Base-by-base conservation (phyloP, 2,329 filamentous ascomycete species). In the Paracoccidioides lutzii region DNA sequence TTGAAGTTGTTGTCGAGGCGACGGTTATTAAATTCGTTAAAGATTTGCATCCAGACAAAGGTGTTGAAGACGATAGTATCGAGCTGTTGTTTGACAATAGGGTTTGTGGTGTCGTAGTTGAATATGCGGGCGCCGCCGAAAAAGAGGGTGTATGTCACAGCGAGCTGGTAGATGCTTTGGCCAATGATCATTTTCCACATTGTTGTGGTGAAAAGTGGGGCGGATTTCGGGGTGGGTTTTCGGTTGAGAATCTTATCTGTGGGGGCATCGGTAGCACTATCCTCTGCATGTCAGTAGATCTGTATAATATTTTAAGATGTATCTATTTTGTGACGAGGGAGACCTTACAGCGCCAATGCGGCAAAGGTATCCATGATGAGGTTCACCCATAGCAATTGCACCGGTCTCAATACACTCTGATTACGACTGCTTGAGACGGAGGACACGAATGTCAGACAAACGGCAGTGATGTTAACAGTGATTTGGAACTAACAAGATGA, bases 131-230 rank as follows among this genome's bases (percentile, higher is more conserved):
- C 71, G 52, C 79, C 82, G 37, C 81, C 88, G 63, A 90, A 97
- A 73, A 90, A 90, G 30, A 96, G 78, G 59, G 91, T 77, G 61
- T 96, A 85, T 0, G 90, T 86, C 28, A 84, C 81, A 4, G 77
- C 76, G 0, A 97, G 81, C 70, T 97, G 90, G 70, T 93, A 97
- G 57, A 95, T 78, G 1, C 90, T 83, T 70, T 97, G 90, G 2
- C 90, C 91, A 46, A 95, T 79, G 59, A 97, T 96, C 91, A 97
- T 97, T 78, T 97, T 97, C 91, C 91, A 95, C 91, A 97, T 97
- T 15, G 86, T 90, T 38, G 85, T 76, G 1, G 90, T 94, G 63
- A 97, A 93, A 5, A 91, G 75, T 1, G 85, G 78, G 5, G 85
- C 84, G 35, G 81, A 84, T 66, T 89, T 90, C 2, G 83, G 79